Conservation (phyloP, 2,329 filamentous ascomycete genomes). For the Tolypocladium pustulatum region DNA sequence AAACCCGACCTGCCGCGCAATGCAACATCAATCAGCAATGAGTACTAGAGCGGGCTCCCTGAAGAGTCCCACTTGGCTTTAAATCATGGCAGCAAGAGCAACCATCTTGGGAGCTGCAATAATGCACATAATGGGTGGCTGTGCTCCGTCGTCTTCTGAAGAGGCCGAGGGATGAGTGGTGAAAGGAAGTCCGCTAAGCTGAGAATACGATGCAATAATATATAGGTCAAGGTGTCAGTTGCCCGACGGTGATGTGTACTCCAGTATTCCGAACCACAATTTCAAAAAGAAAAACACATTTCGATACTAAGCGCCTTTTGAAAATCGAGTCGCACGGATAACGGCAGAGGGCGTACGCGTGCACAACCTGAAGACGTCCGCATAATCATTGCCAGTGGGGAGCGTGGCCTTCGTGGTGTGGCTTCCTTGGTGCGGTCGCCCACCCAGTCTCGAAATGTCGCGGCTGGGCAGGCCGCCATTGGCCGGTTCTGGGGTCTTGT, state of each 20-base stretch:
- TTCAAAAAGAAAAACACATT: not conserved
- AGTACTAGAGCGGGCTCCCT: not conserved
- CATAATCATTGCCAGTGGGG: not conserved
- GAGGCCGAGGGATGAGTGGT: no score
- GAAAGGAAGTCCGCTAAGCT: not conserved
- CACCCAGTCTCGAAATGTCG: constrained; percentile 23
- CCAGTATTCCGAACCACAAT: constrained; percentile 3
- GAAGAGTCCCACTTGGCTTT: not conserved
- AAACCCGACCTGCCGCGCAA: not conserved
- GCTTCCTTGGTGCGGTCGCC: constrained; percentile 20
- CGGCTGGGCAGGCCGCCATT: constrained; percentile 22
- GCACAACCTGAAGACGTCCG: not conserved
- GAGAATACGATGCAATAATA: not conserved
- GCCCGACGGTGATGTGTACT: constrained; percentile 9
- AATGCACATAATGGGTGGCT: not conserved
- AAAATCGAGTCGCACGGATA: not conserved
- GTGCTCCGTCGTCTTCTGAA: not conserved
- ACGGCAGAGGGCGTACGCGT: not conserved
- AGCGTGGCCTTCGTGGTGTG: constrained; percentile 9
- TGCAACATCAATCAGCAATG: not conserved
- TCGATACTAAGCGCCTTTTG: not conserved
- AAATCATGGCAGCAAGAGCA: not conserved
- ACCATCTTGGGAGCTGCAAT: not conserved
- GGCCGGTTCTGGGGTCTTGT: constrained; percentile 23
- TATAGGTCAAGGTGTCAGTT: constrained; percentile 6